Evolutionary conservation across 208 protist genomes (phyloP).

Genomic region (Trypanosoma avium): DNA sequence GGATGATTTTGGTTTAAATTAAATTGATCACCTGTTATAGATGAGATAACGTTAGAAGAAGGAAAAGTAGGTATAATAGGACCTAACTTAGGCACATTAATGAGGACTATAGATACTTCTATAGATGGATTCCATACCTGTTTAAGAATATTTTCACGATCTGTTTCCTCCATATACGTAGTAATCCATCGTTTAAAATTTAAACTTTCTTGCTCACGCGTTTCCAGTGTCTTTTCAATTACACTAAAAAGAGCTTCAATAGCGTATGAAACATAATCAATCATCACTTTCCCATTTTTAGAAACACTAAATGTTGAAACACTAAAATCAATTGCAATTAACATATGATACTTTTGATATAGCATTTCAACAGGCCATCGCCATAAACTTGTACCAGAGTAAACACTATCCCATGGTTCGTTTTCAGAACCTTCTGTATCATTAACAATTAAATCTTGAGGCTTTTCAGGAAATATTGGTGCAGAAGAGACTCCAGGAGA

Average conservation of each 20-base stretch:
- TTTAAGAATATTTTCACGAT: constrained; percentile 35
- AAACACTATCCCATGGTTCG: constrained; percentile 66
- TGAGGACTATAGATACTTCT: constrained; percentile 63
- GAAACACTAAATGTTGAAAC: constrained; percentile 66
- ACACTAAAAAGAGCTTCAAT: constrained; percentile 67
- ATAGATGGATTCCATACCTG: constrained; percentile 78
- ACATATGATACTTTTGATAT: constrained; percentile 81
- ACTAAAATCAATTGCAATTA: constrained; percentile 78
- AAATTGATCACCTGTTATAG: neutral
- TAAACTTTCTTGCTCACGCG: constrained; percentile 50
- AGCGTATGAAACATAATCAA: constrained; percentile 69
- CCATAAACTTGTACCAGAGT: constrained; percentile 53
- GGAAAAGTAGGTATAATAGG: neutral
- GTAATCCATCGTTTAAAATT: constrained; percentile 51
- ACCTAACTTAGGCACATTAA: constrained; percentile 59
- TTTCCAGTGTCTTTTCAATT: constrained; percentile 54
- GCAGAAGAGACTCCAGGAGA: neutral
- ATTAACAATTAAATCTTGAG: constrained; percentile 19
- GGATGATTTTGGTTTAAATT: neutral
- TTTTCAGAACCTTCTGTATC: constrained; percentile 45
- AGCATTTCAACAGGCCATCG: constrained; percentile 80
- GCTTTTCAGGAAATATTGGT: constrained; percentile 29
- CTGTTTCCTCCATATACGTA: constrained; percentile 35
- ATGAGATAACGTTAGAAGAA: neutral
- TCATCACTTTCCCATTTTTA: constrained; percentile 66